These are phyloP conservation scores for Arabis alpina DNA, from an alignment of 345 rosid species.

Conservation along the genomic window DNA sequence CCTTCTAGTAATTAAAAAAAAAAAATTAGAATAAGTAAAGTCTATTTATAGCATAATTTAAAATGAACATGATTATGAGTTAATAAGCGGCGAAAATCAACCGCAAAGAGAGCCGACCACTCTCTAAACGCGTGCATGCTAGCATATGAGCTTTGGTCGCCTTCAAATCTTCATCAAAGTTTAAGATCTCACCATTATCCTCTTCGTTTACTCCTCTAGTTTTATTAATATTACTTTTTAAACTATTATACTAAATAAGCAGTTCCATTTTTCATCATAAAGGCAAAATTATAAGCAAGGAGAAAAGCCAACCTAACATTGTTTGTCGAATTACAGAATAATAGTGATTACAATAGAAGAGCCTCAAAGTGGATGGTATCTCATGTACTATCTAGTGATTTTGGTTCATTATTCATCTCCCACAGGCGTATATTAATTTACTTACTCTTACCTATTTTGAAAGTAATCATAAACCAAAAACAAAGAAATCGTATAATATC, in stretches of 20 bases:
- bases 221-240: conserved; percentile 28
- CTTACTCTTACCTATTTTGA: background rate
- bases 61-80: conserved; percentile 4
- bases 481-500: conserved; percentile 14
- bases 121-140: conserved; percentile 34
- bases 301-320: conserved; percentile 32
- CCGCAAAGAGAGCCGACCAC: conserved; percentile 27
- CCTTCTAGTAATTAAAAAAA: no score
- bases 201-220: conserved; percentile 31
- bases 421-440: background rate
- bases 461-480: background rate
- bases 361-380: conserved; percentile 9
- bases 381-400: conserved; percentile 7
- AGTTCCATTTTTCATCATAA: conserved; percentile 30
- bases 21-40: conserved; percentile 8
- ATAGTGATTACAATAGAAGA: conserved; percentile 12
- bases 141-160: conserved; percentile 41
- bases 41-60: background rate
- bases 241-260: conserved; percentile 6
- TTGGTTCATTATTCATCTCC: background rate
- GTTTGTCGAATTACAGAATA: background rate
- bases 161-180: conserved; percentile 37
- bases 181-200: conserved; percentile 35
- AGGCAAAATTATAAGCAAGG: conserved; percentile 22
- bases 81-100: conserved; percentile 39